Evolutionary conservation across 805 yeast species (phyloP), one percentile per base, ranked within the genome.

Genomic region (Sugiyamaella boreocaroliniensis): DNA sequence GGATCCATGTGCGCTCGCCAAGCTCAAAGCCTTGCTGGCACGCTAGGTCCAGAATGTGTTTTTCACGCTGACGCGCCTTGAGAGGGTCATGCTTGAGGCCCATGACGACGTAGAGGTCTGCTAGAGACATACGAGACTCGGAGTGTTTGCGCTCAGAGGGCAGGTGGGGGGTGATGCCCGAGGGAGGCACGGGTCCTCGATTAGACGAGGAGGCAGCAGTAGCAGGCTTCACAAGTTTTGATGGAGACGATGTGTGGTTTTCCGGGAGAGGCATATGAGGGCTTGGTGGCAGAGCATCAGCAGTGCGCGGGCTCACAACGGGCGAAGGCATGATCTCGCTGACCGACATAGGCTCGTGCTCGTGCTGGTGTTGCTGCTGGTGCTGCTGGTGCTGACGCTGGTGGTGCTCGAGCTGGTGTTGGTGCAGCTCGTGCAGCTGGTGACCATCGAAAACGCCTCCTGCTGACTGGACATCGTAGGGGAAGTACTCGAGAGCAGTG

Each of bases 1-100:
- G 75, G 43, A 86, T 82, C 96, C 96, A 89, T 0, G 95, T 86
- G 61, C 80, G 79, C 56, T 80, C 77, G 4, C 96, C 96, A 29
- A 89, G 66, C 29, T 83, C 81, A 67, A 86, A 88, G 4, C 85
- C 82, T 50, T 87, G 74, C 16, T 77, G 80, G 40, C 57, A 57
- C 19, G 70, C 60, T n/a, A 69, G 68, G 9, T 65, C 68, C 54
- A 72, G 62, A 32, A 72, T 67, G 14, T 61, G 58, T 54, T 65
- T 67, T 53, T 72, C 76, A 6, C 74, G 67, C 19, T 58, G 51
- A 15, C 68, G 61, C 7, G 75, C 76, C 54, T 64, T 66, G 18
- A 58, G 64, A 29, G 65, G 73, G 53, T 72, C 66, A 45, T 68
- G 59, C 1, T 54, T 55, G 12, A 71, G 64, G 5, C 72, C 72